Percentiles rank a stretch among this genome's conserved stretches.
phyloP scores from a whole-genome alignment of 75 land plant genomes.

The Chamaecyparis obtusa region DNA sequence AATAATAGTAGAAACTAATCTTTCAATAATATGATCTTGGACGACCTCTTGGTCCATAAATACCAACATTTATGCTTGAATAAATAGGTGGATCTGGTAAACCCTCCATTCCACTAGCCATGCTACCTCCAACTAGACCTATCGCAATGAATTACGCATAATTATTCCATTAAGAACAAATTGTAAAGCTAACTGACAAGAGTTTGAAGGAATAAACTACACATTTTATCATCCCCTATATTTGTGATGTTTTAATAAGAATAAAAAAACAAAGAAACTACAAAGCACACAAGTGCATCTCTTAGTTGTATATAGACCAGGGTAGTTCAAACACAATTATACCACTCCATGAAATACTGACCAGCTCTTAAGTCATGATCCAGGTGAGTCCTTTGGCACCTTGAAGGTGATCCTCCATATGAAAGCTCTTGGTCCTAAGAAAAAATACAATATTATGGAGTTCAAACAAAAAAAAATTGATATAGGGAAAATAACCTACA shows the following conservation, averaged over 20 bases:
- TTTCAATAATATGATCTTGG: conserved; percentile 5
- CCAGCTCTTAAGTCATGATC: conserved; percentile 7
- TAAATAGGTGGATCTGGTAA: neutral
- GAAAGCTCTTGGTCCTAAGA: conserved; percentile 3
- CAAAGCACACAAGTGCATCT: neutral
- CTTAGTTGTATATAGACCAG: neutral
- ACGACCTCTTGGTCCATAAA: conserved; percentile 3
- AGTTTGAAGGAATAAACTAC: neutral
- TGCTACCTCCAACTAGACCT: conserved; percentile 1
- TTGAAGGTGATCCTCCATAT: neutral
- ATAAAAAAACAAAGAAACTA: neutral
- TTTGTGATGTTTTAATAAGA: neutral
- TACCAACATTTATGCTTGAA: neutral
- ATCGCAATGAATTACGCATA: neutral
- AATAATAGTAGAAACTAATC: neutral
- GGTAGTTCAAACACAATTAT: neutral
- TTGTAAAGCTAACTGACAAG: neutral
- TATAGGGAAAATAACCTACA: neutral
- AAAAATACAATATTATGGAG: neutral
- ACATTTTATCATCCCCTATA: neutral
- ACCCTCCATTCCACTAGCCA: conserved; percentile 5
- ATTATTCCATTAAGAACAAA: neutral
- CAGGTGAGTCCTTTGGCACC: neutral
- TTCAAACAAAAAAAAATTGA: no score
- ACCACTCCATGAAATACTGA: neutral